Evolutionary conservation across 768 basidiomycete species (phyloP).

Genomic region (Boletus vinaceobasis): DNA sequence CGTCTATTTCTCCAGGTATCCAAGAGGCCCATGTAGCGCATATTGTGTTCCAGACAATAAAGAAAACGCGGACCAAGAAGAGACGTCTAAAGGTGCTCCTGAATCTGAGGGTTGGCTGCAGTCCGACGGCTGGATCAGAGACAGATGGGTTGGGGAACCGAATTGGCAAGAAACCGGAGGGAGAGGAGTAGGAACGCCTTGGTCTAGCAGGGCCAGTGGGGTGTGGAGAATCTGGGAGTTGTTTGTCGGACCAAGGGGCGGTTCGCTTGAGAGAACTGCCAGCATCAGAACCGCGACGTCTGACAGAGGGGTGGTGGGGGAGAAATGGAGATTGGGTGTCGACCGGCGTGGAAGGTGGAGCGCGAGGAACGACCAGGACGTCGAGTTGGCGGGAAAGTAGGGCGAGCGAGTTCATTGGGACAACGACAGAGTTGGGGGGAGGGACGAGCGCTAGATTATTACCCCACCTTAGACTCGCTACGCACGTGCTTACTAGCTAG

Average conservation of each 20-base stretch:
- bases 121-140: constrained; percentile 33
- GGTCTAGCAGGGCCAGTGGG: constrained; percentile 33
- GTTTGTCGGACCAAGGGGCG: constrained; percentile 55
- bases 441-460: neutral
- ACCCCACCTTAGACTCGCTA: neutral
- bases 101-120: constrained; percentile 38
- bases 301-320: constrained; percentile 17
- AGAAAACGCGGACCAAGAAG: constrained; percentile 68
- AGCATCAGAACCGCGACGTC: constrained; percentile 28
- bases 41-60: constrained; percentile 66
- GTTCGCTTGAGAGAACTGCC: constrained; percentile 42
- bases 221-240: constrained; percentile 35
- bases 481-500: constrained; percentile 6
- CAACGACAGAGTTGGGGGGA: neutral
- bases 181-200: constrained; percentile 63
- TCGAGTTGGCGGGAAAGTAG: constrained; percentile 84
- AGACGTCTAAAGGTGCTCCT: constrained; percentile 50
- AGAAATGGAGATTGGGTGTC: constrained; percentile 35
- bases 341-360: constrained; percentile 56
- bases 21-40: constrained; percentile 57
- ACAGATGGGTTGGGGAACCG: constrained; percentile 30
- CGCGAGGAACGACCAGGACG: constrained; percentile 58
- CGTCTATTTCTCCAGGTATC: constrained; percentile 25
- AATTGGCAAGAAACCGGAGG: constrained; percentile 46
- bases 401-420: constrained; percentile 75